These are phyloP conservation scores for Ceratocystis smalleyi DNA, from an alignment of 2,329 filamentous ascomycete genomes.

Conservation along the genomic window DNA sequence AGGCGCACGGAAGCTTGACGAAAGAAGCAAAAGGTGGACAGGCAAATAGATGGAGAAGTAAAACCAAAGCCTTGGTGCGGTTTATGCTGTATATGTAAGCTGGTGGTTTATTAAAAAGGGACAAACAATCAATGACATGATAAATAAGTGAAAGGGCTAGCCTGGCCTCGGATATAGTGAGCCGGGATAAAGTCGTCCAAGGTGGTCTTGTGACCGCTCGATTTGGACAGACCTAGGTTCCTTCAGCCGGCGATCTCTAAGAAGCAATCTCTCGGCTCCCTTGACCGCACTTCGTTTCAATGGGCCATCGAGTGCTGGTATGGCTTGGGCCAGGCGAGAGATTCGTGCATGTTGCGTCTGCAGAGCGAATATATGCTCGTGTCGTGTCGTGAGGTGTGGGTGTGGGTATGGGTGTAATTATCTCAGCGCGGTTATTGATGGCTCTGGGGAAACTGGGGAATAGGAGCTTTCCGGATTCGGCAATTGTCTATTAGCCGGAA, in stretches of 20 bases:
- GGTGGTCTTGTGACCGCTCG: conserved; percentile 11
- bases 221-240: neutral
- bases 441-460: neutral
- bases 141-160: neutral
- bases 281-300: too few relatives aligned
- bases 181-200: conserved; percentile 17
- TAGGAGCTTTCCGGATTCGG: conserved; percentile 12
- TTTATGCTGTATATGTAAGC: neutral
- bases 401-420: neutral
- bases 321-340: too few relatives aligned
- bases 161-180: conserved; percentile 16
- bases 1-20: neutral
- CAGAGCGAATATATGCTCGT: too few relatives aligned
- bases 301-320: too few relatives aligned
- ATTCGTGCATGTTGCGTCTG: too few relatives aligned
- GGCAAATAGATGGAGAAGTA: neutral
- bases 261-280: too few relatives aligned
- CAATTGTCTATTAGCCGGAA: conserved; percentile 15
- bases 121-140: neutral
- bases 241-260: neutral
- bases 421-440: neutral
- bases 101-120: neutral
- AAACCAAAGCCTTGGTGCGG: neutral
- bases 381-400: too few relatives aligned
- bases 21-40: neutral